Base-by-base conservation (phyloP, 2,329 filamentous ascomycete genomes). In the Paradendryphiella salina region DNA sequence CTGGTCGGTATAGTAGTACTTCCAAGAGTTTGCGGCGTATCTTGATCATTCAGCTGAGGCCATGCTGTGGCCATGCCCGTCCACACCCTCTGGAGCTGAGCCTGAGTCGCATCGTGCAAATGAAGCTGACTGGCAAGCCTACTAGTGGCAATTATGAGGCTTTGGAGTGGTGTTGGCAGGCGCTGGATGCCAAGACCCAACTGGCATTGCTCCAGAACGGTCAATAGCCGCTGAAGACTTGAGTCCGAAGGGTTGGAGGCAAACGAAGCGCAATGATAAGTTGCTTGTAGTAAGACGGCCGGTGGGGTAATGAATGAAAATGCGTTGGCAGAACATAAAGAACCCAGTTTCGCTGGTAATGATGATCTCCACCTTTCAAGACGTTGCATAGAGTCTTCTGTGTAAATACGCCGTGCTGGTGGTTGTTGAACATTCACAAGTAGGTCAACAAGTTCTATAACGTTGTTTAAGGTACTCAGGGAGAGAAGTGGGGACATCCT, bases 381-480 rank as follows among this genome's bases (percentile, higher is more conserved):
- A 4, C 62, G 64, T 33, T 70, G 70, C 39, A 72, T 60, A 13
- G 65, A 64, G 29, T 72, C 72, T 18, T 46, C 34, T 37, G 38
- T 20, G 21, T 52, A 26, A n/a, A 33, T 8, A n/a, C 31, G 18
- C 15, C 17, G 15, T 4, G 20, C 15, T 9, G 28, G 11, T 38
- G 26, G 38, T 8, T 42, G 23, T 26, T 57, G 52, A 23, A 50
- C 50, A 17, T 52, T 46, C 14, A 58, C 54, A 2, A 71, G 50
- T 28, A 72, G 53, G 29, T 64, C 60, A 14, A 67, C 46, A 14
- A 73, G 37, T 18, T 65, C 60, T 0, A 80, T 65, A 14, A 83
- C 68, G 21, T 74, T 72, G 52, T 83, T 83, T 62, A 82, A 82
- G 5, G 77, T 80, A 61, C 80, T 83, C 17, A 80, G 64, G 4